Evolutionary conservation across 140 eudicot genomes (phyloP).

Genomic region (Oenanthe javanica): DNA sequence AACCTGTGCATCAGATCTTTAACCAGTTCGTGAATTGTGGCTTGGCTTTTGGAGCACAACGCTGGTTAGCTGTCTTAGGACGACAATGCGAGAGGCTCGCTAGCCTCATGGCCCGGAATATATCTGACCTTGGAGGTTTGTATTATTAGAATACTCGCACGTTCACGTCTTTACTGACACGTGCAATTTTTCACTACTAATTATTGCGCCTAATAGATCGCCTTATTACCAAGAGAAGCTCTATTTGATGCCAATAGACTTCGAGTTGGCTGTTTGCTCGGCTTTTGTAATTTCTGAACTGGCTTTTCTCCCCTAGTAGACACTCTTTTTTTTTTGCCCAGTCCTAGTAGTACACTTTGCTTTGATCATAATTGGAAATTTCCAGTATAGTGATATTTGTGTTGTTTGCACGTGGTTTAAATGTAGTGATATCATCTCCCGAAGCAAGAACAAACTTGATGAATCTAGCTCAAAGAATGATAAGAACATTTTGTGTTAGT

Average conservation of each 20-base stretch:
- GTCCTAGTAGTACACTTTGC: not conserved
- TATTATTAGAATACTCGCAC: not conserved
- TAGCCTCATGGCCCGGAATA: conserved; percentile 90
- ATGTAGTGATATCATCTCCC: conserved; percentile 69
- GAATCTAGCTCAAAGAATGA: conserved; percentile 86
- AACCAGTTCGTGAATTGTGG: conserved; percentile 50
- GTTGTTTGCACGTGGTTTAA: not conserved
- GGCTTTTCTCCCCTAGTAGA: no score
- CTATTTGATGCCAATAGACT: not conserved
- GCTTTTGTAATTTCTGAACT: not conserved
- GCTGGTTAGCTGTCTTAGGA: conserved; percentile 79
- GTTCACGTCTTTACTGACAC: not conserved
- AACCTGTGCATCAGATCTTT: conserved; percentile 58
- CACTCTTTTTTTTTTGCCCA: no score
- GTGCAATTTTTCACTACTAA: no score
- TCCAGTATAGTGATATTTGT: not conserved
- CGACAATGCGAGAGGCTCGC: conserved; percentile 97
- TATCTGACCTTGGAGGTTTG: conserved; percentile 90
- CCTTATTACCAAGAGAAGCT: not conserved
- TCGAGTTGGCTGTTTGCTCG: not conserved
- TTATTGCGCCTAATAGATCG: not conserved
- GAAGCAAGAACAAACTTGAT: conserved; percentile 80
- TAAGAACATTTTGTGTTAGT: conserved; percentile 61
- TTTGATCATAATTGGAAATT: not conserved
- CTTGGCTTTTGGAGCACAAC: conserved; percentile 78